Conservation (phyloP, 1,284 basidiomycete genomes). For the Thelephora terrestris region DNA sequence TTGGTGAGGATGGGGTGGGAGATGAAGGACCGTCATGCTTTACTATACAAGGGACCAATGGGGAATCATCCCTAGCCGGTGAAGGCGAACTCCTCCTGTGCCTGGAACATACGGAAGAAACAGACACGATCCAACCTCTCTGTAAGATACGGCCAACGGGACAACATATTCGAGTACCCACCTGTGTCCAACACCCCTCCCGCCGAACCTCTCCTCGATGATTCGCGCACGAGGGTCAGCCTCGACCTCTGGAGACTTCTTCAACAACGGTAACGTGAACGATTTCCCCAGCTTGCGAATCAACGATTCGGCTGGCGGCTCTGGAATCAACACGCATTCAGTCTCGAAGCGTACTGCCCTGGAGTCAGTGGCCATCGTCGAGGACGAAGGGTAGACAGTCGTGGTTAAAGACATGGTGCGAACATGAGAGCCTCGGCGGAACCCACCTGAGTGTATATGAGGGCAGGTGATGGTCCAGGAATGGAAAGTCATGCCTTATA, state of each 20-base stretch:
- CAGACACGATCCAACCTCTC: background rate
- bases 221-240: slow-evolving; percentile 10
- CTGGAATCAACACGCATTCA: slow-evolving; percentile 58
- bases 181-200: slow-evolving; percentile 54
- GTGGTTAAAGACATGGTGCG: background rate
- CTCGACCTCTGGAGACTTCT: slow-evolving; percentile 21
- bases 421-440: no score
- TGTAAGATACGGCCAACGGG: background rate
- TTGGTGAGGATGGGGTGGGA: background rate
- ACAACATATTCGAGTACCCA: slow-evolving; percentile 15
- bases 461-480: no score
- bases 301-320: slow-evolving; percentile 28
- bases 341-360: slow-evolving; percentile 48
- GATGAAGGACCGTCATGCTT: slow-evolving; percentile 8
- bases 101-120: background rate
- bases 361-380: background rate
- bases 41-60: slow-evolving; percentile 20
- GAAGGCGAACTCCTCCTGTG: slow-evolving; percentile 12
- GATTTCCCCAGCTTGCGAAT: slow-evolving; percentile 45
- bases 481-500: no score
- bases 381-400: background rate
- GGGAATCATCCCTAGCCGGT: background rate
- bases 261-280: slow-evolving; percentile 56
- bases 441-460: no score
- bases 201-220: slow-evolving; percentile 33